Evolutionary conservation across 495 filamentous ascomycete genomes (phyloP).

Genomic region (Hyaloscypha variabilis): DNA sequence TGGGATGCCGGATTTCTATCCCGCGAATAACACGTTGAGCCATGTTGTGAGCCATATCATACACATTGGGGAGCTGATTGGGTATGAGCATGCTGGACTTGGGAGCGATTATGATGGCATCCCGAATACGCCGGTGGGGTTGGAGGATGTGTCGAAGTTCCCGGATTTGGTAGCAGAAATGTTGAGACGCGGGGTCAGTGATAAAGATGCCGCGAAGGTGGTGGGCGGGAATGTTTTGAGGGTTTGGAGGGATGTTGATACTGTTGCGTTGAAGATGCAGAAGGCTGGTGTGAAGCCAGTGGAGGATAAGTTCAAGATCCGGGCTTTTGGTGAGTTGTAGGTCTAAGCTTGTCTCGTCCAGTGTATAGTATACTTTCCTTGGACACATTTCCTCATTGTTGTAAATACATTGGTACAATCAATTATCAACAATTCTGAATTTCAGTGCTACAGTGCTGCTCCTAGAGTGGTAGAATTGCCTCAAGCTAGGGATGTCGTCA

Average conservation of each 20-base stretch:
- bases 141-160: slow-evolving; percentile 83
- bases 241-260: slow-evolving; percentile 75
- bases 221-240: slow-evolving; percentile 75
- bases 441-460: no score
- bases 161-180: slow-evolving; percentile 79
- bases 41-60: slow-evolving; percentile 77
- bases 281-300: slow-evolving; percentile 57
- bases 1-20: slow-evolving; percentile 59
- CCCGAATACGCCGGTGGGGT: slow-evolving; percentile 53
- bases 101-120: slow-evolving; percentile 79
- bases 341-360: background rate
- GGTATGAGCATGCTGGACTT: slow-evolving; percentile 74
- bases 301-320: slow-evolving; percentile 54
- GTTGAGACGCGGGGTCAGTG: slow-evolving; percentile 65
- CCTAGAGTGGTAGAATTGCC: no score
- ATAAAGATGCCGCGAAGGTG: slow-evolving; percentile 66
- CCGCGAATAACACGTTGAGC: slow-evolving; percentile 69
- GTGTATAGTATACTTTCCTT: background rate
- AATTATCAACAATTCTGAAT: no score
- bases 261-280: slow-evolving; percentile 63
- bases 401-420: no score
- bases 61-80: slow-evolving; percentile 69
- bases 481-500: no score
- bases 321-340: background rate
- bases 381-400: background rate